Base-by-base conservation (phyloP, 495 filamentous ascomycete genomes). In the Astrothelium macrocarpum region DNA sequence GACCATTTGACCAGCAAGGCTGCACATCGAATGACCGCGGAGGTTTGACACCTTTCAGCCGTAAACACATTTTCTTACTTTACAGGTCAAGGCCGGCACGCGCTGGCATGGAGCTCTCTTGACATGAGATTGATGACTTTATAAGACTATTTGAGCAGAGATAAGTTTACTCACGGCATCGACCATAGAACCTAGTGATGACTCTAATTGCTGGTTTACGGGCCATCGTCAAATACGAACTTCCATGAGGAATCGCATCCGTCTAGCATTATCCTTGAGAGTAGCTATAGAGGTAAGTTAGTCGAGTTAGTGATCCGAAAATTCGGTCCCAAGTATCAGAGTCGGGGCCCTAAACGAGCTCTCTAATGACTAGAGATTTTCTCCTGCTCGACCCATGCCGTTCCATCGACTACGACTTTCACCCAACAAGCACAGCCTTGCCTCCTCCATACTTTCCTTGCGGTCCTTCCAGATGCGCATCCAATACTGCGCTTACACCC, bases 391-490 rank as follows among this genome's bases (percentile, higher is more conserved):
- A n/a, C n/a, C n/a, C n/a, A n/a, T n/a, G n/a, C n/a, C n/a, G n/a
- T n/a, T n/a, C n/a, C n/a, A n/a, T n/a, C n/a, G n/a, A n/a, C n/a
- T n/a, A n/a, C n/a, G n/a, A n/a, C n/a, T n/a, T n/a, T 60, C 67
- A 71, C 28, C 70, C 72, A n/a, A 71, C 65, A n/a, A 71, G 42
- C 39, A 62, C 71, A 26, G 66, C 71, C 70, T 73, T 73, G 26
- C 67, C 67, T 42, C 72, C 70, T 14, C 64, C 66, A 66, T 66
- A 77, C 66, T 76, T 76, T 29, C 75, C 75, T 34, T 77, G 65
- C 53, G 75, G 73, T 10, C 75, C 75, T 32, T 73, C 72, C 12
- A 78, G 61, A 66, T 76, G 74, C 43, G 72, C 74, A 66, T 78
- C 75, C 60, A 78, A 42, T 29, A 78, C 72, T n/a, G 75, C 75